Evolutionary conservation across 768 basidiomycete genomes (phyloP), one percentile per base, ranked within the genome.

Genomic region (Mycena belliarum): DNA sequence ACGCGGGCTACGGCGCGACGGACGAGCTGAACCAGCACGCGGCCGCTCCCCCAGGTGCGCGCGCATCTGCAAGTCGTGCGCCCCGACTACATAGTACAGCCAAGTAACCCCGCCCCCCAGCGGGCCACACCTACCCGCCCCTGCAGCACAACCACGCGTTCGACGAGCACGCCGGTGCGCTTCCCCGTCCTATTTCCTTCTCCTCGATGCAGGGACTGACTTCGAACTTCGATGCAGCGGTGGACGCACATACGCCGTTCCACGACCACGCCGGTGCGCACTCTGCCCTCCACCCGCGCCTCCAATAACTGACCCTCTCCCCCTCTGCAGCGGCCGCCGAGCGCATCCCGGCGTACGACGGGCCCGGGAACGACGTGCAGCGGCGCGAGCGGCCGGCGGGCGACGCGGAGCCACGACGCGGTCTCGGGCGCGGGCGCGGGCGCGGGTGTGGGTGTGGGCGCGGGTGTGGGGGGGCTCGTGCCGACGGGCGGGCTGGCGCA

Each of bases 361-460:
- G 62, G 5, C 50, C 62, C 2, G 62, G 54, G 23, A 63, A 59
- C 23, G 42, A 23, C 4, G 11, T 24, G 20, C 49, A 52, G 38
- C 53, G 50, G 2, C 33, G 24, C 1, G 46, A 56, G 24, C 44
- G 54, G 0, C 54, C 54, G 1, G 12, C 16, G 2, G 62, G 37
- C 6, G 7, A 32, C 29, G 12, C 29, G 29, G 57, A 63, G 45
- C 62, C 62, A 10, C 38, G 29, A 6, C 62, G 59, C 32, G 57
- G 59, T 35, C 62, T 57, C 14, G 62, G 59, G 26, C n/a, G n/a
- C n/a, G n/a, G n/a, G n/a, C n/a, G n/a, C n/a, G n/a, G 54, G 59
- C 42, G 57, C 62, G 25, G 35, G 55, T 12, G 29, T 6, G 7
- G 29, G 7, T n/a, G n/a, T n/a, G n/a, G 54, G 59, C 42, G 57